phyloP scores from a whole-genome alignment of 2,329 filamentous ascomycete species.

The Xylaria sp. region DNA sequence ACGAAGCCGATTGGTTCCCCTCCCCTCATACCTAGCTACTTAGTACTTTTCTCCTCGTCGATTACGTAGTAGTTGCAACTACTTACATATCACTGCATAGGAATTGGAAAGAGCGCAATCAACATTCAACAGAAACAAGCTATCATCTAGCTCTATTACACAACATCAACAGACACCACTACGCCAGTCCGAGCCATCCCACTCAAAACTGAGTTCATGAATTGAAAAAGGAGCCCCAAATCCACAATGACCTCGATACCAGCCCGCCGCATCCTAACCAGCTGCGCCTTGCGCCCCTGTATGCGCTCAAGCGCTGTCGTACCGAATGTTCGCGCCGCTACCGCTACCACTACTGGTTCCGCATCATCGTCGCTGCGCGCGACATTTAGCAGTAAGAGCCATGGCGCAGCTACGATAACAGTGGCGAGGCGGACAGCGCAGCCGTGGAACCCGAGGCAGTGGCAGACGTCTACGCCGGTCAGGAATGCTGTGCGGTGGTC shows the following conservation, averaged over 20 bases:
- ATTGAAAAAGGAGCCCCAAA: too few species aligned
- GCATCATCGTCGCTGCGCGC: conserved; percentile 3
- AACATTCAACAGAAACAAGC: not conserved
- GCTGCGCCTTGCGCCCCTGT: conserved; percentile 3
- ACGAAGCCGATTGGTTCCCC: conserved; percentile 21
- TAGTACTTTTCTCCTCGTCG: conserved; percentile 1
- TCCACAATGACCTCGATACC: conserved; percentile 32
- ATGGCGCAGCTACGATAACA: not conserved
- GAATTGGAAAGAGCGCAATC: too few species aligned
- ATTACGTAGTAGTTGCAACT: not conserved
- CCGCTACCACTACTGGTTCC: not conserved
- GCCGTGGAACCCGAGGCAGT: not conserved
- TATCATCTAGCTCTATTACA: not conserved
- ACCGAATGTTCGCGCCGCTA: not conserved
- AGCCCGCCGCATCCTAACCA: conserved; percentile 27
- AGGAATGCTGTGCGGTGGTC: conserved; percentile 39
- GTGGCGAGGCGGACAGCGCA: not conserved
- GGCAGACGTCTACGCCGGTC: not conserved
- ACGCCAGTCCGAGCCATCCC: not conserved
- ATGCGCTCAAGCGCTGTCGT: not conserved
- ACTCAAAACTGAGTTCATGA: too few species aligned
- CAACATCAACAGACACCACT: not conserved
- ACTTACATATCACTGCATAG: too few species aligned
- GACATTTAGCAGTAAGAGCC: not conserved
- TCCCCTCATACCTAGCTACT: not conserved